Evolutionary conservation across 2,329 filamentous ascomycete genomes (phyloP).

Genomic region (Purpureocillium lavendulum): DNA sequence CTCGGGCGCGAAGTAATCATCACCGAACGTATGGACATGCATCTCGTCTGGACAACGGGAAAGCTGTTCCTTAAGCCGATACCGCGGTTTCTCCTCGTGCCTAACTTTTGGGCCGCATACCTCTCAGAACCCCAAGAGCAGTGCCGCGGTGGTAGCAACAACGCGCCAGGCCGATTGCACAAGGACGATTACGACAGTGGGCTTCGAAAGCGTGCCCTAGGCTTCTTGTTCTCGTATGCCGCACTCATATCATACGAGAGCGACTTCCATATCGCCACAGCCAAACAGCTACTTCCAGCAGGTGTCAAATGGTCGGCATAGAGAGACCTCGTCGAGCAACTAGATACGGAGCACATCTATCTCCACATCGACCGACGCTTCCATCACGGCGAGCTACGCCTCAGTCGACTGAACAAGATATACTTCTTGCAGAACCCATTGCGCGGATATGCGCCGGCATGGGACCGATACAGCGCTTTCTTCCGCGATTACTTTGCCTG

Average conservation of each 20-base stretch:
- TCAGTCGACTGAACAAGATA: slow-evolving; percentile 28
- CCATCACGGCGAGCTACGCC: slow-evolving; percentile 31
- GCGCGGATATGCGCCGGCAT: slow-evolving; percentile 14
- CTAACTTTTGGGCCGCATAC: slow-evolving; percentile 4
- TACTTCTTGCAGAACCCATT: slow-evolving; percentile 19
- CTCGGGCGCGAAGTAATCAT: slow-evolving; percentile 15
- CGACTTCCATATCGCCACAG: slow-evolving; percentile 24
- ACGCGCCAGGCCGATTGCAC: neutral
- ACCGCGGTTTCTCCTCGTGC: slow-evolving; percentile 24
- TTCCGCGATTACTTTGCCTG: slow-evolving; percentile 32
- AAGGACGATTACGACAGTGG: neutral
- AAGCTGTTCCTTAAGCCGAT: slow-evolving; percentile 24
- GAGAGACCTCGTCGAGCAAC: slow-evolving; percentile 16
- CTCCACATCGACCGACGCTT: slow-evolving; percentile 26
- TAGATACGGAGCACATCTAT: slow-evolving; percentile 20
- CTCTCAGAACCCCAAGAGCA: neutral
- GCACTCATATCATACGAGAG: slow-evolving; percentile 20
- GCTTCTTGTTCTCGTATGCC: slow-evolving; percentile 7
- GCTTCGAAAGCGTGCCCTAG: slow-evolving; percentile 2
- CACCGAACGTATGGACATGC: slow-evolving; percentile 21
- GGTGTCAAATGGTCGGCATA: slow-evolving; percentile 26
- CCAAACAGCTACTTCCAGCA: slow-evolving; percentile 21
- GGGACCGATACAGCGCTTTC: slow-evolving; percentile 28
- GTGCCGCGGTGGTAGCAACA: neutral
- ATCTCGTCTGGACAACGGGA: slow-evolving; percentile 17